Evolutionary conservation across 805 yeast species (phyloP), one percentile per base, ranked within the genome.

Genomic region (Candida takata): DNA sequence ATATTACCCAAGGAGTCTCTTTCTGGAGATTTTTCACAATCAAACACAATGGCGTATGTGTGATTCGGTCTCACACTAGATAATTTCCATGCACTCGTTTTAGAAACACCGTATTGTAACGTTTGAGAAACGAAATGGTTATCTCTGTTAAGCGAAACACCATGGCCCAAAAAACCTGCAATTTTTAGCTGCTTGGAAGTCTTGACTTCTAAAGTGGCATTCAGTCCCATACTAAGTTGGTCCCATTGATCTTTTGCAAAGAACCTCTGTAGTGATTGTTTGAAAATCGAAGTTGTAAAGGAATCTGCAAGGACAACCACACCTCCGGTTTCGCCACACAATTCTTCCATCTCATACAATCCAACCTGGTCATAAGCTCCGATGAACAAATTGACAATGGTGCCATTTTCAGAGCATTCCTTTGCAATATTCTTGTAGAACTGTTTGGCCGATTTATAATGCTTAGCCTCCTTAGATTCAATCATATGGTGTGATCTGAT

Each of bases 351-450:
- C 52, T 79, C 86, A 43, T 60, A 70, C 23, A 79, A 59, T 1
- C 86, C 86, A 29, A 77, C 67, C 54, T 79, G 86, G 54, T 79
- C 85, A 52, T 78, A 78, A 10, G 79, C 68, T 12, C 85, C 85
- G 38, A 76, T 69, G 44, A 77, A 77, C 15, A 77, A 53, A 47
- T 76, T 73, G 31, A 77, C 61, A 6, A 77, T 62, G 36, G 74
- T 69, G 1, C 84, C 83, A 42, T 68, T 64, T 4, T 58, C 43
- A 0, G 75, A 66, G 16, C 74, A 62, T 13, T 50, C 52, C 18
- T 62, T 60, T 3, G 83, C 72, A n/a, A 79, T 53, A 8, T 59
- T 57, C 8, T 63, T 61, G 53, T 76, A 79, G 48, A 63, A 77
- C 31, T 58, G 54, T 32, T 58, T 61, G 5, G 77, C 74, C 14